Evolutionary conservation across 495 filamentous ascomycete genomes (phyloP).

Genomic region (Wilcoxina mikolae): DNA sequence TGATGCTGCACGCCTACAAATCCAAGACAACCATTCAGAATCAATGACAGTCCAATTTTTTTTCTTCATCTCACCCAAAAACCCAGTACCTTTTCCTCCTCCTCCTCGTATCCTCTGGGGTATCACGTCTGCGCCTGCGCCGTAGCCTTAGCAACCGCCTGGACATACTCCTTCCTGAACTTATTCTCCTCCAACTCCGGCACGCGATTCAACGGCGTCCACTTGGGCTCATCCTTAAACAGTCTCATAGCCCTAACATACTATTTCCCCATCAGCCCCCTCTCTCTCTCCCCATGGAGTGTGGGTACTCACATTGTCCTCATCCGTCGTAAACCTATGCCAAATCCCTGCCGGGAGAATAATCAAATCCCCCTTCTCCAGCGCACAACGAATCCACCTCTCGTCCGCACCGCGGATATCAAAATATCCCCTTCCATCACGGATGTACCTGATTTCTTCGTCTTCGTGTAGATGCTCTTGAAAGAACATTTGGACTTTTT

Average conservation of each 20-base stretch:
- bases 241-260: constrained; percentile 92
- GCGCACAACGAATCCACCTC: constrained; percentile 65
- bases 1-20: too few relatives aligned
- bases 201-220: constrained; percentile 82
- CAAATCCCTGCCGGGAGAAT: constrained; percentile 94
- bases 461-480: constrained; percentile 93
- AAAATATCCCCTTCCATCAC: constrained; percentile 82
- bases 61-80: too few relatives aligned
- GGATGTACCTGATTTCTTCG: constrained; percentile 96
- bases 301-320: constrained; percentile 55
- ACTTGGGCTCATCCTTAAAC: constrained; percentile 98
- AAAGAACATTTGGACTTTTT: constrained; percentile 87
- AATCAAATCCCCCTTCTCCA: constrained; percentile 62
- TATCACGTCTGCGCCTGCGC: too few relatives aligned
- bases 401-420: constrained; percentile 65
- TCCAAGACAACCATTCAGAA: too few relatives aligned
- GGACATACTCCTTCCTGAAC: constrained; percentile 62
- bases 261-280: constrained; percentile 34
- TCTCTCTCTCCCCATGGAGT: not conserved
- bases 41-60: too few relatives aligned
- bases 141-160: constrained; percentile 19
- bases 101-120: too few relatives aligned
- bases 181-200: constrained; percentile 63
- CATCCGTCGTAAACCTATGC: constrained; percentile 91
- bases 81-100: too few relatives aligned